Evolutionary conservation across 495 filamentous ascomycete species (phyloP), one percentile per base, ranked within the genome.

Genomic region (Hyphodiscus hymeniophilus): DNA sequence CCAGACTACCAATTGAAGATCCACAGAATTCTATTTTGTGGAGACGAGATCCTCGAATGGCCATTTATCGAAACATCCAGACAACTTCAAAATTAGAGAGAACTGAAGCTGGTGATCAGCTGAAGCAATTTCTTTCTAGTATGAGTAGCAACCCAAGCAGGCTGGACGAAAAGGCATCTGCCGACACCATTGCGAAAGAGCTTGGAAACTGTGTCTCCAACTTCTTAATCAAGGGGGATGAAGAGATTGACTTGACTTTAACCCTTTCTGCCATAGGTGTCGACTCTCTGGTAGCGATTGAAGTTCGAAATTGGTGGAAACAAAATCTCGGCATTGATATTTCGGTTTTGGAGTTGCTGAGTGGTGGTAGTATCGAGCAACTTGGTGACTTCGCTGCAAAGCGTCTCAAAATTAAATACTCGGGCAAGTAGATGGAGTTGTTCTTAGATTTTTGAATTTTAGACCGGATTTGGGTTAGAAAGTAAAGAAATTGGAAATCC

Each of bases 261-360:
- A 56, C 64, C 11, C 54, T 74, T 2, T 47, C 58, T 0, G 52
- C 57, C 15, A 69, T 73, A 42, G 75, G 76, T 2, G 59, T 81
- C 1, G 77, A 82, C 48, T 75, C 69, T 0, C 58, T 81, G n/a
- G 59, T 75, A 30, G 77, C 77, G 2, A 71, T 81, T 18, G 79
- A 82, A 54, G 36, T 80, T 7, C 64, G 77, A 0, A 73, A 66
- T 15, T 82, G 75, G 74, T 24, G 66, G 63, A 7, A 61, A 61
- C 28, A 60, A 71, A 30, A 51, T 64, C 15, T 63, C 71, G 3
- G 55, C 0, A 60, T 77, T 47, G 72, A 76, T 22, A 64, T 79
- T 23, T 63, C 71, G 50, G 57, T 56, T 0, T 45, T 62, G 10
- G 61, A 61, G 41, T 59, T 63, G 47, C 21, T 57, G 3, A 41